Base-by-base conservation (phyloP, 2,329 filamentous ascomycete species). In the Diaporthe humulicola region DNA sequence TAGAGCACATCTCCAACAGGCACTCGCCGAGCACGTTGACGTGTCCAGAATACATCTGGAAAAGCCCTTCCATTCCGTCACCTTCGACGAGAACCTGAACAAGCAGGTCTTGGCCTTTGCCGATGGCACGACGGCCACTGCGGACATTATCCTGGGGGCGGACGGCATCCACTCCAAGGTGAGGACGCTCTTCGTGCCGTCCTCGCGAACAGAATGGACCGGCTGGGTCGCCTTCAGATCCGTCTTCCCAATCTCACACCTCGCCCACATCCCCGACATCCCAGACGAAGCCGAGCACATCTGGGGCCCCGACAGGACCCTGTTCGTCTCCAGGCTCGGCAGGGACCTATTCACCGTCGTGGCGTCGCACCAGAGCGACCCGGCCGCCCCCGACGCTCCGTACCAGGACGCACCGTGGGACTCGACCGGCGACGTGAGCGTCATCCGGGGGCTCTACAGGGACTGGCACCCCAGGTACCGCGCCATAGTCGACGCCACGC, bases 81-180 rank as follows among this genome's bases (percentile, higher is more conserved):
- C 81, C 30, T 80, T 80, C 8, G 79, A 83, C 22, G 8, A 45
- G 22, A 78, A 79, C 0, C 67, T 71, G 3, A 77, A 75, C 3
- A 75, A 77, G n/a, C 79, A 80, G 56, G 78, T 83, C 2, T 79
- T 90, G 0, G 78, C 78, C 36, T 90, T 90, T 77, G 80, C 83
- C n/a, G 88, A 90, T 77, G 87, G 86, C 8, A 85, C 83, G 0
- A 82, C 79, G 3, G 82, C 82, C 0, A 78, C 80, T 0, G 87
- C 86, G 0, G 87, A 90, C 76, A 79, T 89, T 54, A 78, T 90
- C 33, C 83, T 90, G 22, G 88, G 88, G 1, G 86, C 88, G 0
- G 88, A 90, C 78, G 89, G 89, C 52, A 86, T 90, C 61, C 86
- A 87, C 77, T 89, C 87, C 28, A 81, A 83, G 2, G 84, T 88